Conservation (phyloP, 805 yeast genomes). For the Barnettozyma botsteinii region DNA sequence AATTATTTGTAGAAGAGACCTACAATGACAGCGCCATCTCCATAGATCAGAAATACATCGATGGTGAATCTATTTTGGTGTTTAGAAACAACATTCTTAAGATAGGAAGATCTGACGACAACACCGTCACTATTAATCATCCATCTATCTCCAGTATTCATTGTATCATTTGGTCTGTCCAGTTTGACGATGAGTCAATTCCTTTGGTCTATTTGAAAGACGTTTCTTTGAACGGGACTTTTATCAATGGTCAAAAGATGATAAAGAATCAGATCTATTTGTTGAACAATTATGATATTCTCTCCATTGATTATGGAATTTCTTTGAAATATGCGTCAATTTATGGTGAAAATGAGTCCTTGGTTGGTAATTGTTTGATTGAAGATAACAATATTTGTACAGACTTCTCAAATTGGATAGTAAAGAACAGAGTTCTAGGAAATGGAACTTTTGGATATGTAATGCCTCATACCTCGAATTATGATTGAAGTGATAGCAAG, state of each 20-base stretch:
- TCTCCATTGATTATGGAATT: constrained; percentile 32
- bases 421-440: constrained; percentile 40
- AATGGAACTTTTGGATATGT: constrained; percentile 58
- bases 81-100: constrained; percentile 31
- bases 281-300: constrained; percentile 34
- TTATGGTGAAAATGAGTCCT: constrained; percentile 12
- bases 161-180: constrained; percentile 41
- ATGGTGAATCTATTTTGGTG: constrained; percentile 17
- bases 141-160: constrained; percentile 41
- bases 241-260: constrained; percentile 33
- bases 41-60: not conserved
- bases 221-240: constrained; percentile 46
- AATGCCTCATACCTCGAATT: constrained; percentile 6
- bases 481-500: not conserved
- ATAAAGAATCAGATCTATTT: constrained; percentile 30
- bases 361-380: constrained; percentile 14
- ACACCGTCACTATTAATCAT: constrained; percentile 30
- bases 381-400: constrained; percentile 19
- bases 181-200: constrained; percentile 42
- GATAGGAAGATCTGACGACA: constrained; percentile 37
- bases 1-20: not conserved
- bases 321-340: constrained; percentile 19
- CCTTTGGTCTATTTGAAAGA: constrained; percentile 48
- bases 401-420: constrained; percentile 35
- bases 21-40: not conserved